Evolutionary conservation across 78 protist species (phyloP).

Genomic region (Chrysochromulina parva): DNA sequence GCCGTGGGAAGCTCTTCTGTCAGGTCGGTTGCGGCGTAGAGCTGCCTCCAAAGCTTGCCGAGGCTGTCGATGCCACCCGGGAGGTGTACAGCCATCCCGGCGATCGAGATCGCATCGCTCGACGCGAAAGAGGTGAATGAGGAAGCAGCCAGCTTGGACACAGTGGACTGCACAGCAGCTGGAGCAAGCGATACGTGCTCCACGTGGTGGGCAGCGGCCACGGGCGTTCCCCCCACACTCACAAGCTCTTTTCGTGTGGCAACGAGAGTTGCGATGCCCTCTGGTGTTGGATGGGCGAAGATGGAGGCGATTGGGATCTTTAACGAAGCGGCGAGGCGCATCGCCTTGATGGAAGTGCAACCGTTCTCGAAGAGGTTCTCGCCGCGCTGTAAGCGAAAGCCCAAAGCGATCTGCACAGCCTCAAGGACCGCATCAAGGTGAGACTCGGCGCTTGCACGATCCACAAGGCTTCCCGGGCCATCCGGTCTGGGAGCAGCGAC

Average conservation of each 20-base stretch:
- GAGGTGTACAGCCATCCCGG: background rate
- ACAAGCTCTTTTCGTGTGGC: too few species aligned
- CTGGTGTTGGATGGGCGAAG: background rate
- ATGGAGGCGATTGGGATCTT: background rate
- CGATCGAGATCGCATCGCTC: background rate
- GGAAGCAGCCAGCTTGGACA: too few species aligned
- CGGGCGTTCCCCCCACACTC: too few species aligned
- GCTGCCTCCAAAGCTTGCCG: background rate
- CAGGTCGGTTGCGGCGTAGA: background rate
- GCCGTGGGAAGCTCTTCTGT: background rate
- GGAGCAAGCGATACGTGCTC: too few species aligned
- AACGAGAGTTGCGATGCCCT: background rate
- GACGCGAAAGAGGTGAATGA: too few species aligned
- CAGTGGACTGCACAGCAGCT: too few species aligned
- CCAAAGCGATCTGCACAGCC: background rate
- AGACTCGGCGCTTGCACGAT: too few species aligned
- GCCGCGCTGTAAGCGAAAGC: background rate
- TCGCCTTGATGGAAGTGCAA: background rate
- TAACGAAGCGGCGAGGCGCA: background rate
- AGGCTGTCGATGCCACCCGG: background rate
- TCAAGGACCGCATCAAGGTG: background rate
- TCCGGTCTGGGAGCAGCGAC: too few species aligned
- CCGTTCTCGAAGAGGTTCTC: background rate
- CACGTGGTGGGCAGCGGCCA: too few species aligned
- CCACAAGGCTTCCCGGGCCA: too few species aligned